These are phyloP conservation scores for Cryomyces minteri DNA, from an alignment of 495 filamentous ascomycete genomes.

Conservation along the genomic window DNA sequence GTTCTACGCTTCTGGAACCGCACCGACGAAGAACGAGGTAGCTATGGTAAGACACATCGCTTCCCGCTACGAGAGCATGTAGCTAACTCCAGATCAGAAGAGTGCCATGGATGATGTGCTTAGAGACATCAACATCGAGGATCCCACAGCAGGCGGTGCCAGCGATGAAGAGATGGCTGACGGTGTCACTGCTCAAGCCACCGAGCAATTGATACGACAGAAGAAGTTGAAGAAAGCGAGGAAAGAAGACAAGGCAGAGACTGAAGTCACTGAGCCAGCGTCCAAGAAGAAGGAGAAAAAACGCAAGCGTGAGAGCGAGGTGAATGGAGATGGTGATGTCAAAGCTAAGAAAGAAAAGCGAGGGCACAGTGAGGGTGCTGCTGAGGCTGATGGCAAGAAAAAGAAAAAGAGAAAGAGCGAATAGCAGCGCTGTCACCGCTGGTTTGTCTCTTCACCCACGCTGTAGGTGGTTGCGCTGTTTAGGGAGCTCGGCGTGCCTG, in stretches of 20 bases:
- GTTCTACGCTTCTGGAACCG: constrained; percentile 77
- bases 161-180: constrained; percentile 50
- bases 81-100: constrained; percentile 31
- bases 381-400: constrained; percentile 16
- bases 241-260: constrained; percentile 9
- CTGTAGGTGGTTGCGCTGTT: not conserved
- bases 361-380: constrained; percentile 9
- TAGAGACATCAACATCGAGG: constrained; percentile 47
- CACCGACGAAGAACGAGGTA: constrained; percentile 82
- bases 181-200: constrained; percentile 18
- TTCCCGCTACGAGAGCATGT: not conserved
- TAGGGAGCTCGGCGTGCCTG: not conserved
- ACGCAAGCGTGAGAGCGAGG: constrained; percentile 19
- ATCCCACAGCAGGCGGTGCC: constrained; percentile 32
- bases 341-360: constrained; percentile 21
- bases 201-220: constrained; percentile 17
- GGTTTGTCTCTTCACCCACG: not conserved
- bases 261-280: constrained; percentile 6
- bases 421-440: not conserved
- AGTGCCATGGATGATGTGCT: constrained; percentile 77
- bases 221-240: constrained; percentile 22
- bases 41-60: constrained; percentile 56
- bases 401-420: constrained; percentile 24
- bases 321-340: constrained; percentile 12
- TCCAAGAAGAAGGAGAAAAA: constrained; percentile 20